Conservation (phyloP, 805 yeast species). For the Pichia phayaonensis region DNA sequence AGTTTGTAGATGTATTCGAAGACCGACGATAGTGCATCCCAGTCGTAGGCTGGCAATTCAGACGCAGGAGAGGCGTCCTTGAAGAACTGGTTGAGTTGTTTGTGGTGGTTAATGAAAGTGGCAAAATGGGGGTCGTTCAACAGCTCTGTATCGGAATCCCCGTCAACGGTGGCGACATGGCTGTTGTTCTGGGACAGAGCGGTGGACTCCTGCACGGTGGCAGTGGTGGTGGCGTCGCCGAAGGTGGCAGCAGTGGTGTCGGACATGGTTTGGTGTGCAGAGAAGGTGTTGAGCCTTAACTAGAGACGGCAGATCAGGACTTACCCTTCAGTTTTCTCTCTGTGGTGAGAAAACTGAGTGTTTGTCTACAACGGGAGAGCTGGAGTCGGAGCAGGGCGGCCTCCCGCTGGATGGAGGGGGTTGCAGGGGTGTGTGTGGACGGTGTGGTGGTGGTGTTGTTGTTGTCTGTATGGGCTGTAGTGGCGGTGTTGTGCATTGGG, state of each 20-base stretch:
- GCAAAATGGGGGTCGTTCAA: neutral
- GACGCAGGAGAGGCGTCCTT: neutral
- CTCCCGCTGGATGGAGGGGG: neutral
- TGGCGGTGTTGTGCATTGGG: too few species aligned
- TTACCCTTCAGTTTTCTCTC: neutral
- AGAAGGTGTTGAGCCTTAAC: neutral
- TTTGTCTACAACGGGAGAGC: neutral
- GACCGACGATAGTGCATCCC: constrained; percentile 18
- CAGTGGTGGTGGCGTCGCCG: neutral
- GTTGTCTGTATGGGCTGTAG: too few species aligned
- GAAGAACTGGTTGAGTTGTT: neutral
- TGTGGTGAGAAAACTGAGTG: neutral
- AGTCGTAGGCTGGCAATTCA: constrained; percentile 17
- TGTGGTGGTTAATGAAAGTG: neutral
- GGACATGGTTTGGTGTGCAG: neutral
- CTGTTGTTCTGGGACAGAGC: neutral
- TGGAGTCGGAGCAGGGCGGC: neutral
- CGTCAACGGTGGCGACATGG: neutral
- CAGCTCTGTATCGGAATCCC: neutral
- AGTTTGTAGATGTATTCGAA: constrained; percentile 19
- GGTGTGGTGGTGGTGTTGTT: neutral
- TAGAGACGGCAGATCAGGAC: neutral
- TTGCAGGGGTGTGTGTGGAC: neutral
- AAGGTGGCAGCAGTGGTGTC: neutral
- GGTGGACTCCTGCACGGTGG: neutral